phyloP scores from a whole-genome alignment of 441 rosid genomes.

The Francoa sonchifolia region DNA sequence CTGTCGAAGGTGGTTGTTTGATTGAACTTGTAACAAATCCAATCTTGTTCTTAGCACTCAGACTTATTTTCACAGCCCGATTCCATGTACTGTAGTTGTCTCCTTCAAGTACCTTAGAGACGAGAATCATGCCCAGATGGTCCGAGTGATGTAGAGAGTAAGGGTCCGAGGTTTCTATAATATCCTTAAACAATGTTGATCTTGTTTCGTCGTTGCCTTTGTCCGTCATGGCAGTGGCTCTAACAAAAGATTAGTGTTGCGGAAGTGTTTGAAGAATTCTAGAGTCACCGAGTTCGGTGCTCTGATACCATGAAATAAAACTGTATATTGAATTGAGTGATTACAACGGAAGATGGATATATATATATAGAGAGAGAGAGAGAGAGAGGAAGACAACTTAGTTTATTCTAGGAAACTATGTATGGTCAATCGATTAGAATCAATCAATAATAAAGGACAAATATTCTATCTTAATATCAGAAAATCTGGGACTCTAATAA shows the following conservation, averaged over 20 bases:
- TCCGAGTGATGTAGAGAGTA: neutral
- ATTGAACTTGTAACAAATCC: neutral
- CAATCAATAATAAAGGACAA: neutral
- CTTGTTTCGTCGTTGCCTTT: neutral
- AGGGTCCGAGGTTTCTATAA: neutral
- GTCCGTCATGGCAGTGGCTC: neutral
- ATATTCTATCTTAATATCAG: neutral
- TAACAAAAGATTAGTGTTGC: neutral
- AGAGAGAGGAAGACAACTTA: no score
- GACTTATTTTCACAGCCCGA: neutral
- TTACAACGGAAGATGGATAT: neutral
- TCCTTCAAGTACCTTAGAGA: neutral
- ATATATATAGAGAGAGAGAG: no score
- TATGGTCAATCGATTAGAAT: no score
- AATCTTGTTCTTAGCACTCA: neutral
- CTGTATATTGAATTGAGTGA: neutral
- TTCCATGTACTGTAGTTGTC: neutral
- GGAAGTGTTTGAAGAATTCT: neutral
- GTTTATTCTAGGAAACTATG: neutral
- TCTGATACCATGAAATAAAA: neutral
- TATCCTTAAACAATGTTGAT: neutral
- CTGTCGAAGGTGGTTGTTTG: neutral
- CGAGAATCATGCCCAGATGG: neutral
- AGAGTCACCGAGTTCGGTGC: neutral
- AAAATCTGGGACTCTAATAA: neutral